Conservation (phyloP, 2,329 filamentous ascomycete genomes). For the Aciculosporium take region DNA sequence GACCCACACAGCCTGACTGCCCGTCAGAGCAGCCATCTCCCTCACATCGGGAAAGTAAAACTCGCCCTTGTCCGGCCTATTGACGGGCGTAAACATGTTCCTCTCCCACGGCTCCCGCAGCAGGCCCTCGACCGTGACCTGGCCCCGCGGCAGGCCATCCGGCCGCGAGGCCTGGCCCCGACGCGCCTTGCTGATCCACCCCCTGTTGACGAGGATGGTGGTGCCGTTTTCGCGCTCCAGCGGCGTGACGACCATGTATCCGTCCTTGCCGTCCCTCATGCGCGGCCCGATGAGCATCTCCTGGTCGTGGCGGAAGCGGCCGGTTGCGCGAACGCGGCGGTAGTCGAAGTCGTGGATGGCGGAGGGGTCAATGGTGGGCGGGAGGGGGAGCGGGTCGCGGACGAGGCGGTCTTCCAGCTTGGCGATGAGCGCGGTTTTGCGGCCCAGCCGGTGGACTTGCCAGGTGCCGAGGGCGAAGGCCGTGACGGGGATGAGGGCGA, state of each 20-base stretch:
- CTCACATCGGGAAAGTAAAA: constrained; percentile 92
- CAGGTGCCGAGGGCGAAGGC: constrained; percentile 84
- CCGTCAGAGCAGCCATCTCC: constrained; percentile 75
- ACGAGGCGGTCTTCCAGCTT: constrained; percentile 85
- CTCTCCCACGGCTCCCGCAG: constrained; percentile 87
- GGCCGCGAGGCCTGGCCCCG: constrained; percentile 49
- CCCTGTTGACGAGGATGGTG: constrained; percentile 75
- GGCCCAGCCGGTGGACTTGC: constrained; percentile 84
- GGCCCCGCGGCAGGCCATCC: constrained; percentile 51
- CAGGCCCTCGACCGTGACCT: constrained; percentile 70
- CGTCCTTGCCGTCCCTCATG: constrained; percentile 76
- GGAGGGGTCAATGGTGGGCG: constrained; percentile 66
- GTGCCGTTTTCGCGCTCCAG: constrained; percentile 55
- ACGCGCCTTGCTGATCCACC: constrained; percentile 77
- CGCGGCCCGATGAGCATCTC: constrained; percentile 95
- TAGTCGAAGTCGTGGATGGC: constrained; percentile 86
- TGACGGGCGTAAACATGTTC: constrained; percentile 93
- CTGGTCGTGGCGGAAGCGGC: constrained; percentile 67
- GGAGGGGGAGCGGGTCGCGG: constrained; percentile 71
- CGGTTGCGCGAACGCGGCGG: constrained; percentile 63
- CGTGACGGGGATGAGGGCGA: constrained; percentile 80
- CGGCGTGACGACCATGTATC: constrained; percentile 83
- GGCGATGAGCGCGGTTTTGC: constrained; percentile 88
- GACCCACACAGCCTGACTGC: constrained; percentile 82
- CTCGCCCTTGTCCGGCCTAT: constrained; percentile 65